Evolutionary conservation across 2,329 filamentous ascomycete species (phyloP).

Genomic region (Botrytis porri): DNA sequence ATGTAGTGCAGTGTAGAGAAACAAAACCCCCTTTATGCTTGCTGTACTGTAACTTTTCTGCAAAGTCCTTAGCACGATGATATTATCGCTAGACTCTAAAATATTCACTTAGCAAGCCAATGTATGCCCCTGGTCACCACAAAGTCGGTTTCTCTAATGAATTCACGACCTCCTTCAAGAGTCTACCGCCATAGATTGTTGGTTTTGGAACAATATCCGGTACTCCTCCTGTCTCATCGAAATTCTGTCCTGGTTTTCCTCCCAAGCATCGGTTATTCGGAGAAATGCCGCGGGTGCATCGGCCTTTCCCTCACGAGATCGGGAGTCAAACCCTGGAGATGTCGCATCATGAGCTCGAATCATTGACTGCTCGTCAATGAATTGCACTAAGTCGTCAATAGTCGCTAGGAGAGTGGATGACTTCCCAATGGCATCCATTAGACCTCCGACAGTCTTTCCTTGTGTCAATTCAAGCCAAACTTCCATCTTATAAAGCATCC

Average conservation of each 20-base stretch:
- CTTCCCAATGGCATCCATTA: neutral
- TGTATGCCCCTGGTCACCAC: neutral
- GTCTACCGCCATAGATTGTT: neutral
- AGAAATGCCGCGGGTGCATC: neutral
- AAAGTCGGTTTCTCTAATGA: neutral
- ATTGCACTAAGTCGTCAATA: neutral
- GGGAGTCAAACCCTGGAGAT: neutral
- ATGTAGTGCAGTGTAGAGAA: neutral
- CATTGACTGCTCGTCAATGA: slow-evolving; percentile 6
- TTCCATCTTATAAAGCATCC: neutral
- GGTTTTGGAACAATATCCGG: too few relatives aligned
- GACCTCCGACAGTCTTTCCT: neutral
- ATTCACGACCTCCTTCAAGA: neutral
- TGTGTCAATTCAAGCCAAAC: neutral
- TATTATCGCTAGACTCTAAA: neutral
- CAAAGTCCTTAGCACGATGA: neutral
- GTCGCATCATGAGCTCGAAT: neutral
- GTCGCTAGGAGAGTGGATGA: neutral
- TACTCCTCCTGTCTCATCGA: neutral
- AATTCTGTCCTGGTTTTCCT: neutral
- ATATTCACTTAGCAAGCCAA: too few relatives aligned
- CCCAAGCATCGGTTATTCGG: neutral
- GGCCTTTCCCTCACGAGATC: neutral
- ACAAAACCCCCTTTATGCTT: neutral
- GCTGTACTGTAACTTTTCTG: neutral